Percentiles rank a stretch among this genome's conserved stretches.
Conservation (phyloP, 495 filamentous ascomycete species). For the Penicillium roqueforti region DNA sequence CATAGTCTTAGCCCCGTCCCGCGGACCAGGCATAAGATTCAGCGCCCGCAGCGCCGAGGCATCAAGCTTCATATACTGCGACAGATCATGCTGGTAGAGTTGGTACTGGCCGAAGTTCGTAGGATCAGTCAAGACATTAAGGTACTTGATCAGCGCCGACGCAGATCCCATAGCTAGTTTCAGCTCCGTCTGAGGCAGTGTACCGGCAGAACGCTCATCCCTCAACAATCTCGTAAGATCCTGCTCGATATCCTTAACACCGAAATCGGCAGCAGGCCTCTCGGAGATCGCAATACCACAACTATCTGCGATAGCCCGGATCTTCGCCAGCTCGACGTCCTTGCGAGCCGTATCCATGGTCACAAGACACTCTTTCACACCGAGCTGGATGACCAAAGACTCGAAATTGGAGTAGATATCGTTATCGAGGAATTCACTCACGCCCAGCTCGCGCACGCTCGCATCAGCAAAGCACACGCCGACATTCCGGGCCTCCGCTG, state of each 20-base stretch:
- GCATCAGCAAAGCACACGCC: constrained; percentile 98
- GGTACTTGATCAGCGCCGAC: constrained; percentile 89
- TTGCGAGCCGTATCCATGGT: constrained; percentile 71
- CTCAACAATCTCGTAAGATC: constrained; percentile 82
- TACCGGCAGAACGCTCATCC: constrained; percentile 72
- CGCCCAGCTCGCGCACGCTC: constrained; percentile 89
- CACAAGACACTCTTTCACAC: constrained; percentile 89
- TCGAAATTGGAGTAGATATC: constrained; percentile 98
- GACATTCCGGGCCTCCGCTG: constrained; percentile 77
- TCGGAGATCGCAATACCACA: constrained; percentile 88
- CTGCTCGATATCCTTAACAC: constrained; percentile 91
- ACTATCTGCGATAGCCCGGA: constrained; percentile 81
- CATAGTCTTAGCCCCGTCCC: constrained; percentile 97
- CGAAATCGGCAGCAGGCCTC: constrained; percentile 70
- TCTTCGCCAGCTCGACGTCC: constrained; percentile 85
- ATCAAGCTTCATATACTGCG: constrained; percentile 98
- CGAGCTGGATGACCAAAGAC: constrained; percentile 90
- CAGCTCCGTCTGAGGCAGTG: constrained; percentile 81
- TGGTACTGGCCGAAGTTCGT: constrained; percentile 96
- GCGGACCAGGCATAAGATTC: constrained; percentile 93
- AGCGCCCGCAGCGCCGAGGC: constrained; percentile 89
- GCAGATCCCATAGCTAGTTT: constrained; percentile 97
- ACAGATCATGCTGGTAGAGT: constrained; percentile 93
- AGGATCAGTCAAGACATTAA: constrained; percentile 83
- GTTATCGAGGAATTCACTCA: constrained; percentile 97